phyloP scores from a whole-genome alignment of 129 eudicot species.

The Centrapalus pauciflorus region DNA sequence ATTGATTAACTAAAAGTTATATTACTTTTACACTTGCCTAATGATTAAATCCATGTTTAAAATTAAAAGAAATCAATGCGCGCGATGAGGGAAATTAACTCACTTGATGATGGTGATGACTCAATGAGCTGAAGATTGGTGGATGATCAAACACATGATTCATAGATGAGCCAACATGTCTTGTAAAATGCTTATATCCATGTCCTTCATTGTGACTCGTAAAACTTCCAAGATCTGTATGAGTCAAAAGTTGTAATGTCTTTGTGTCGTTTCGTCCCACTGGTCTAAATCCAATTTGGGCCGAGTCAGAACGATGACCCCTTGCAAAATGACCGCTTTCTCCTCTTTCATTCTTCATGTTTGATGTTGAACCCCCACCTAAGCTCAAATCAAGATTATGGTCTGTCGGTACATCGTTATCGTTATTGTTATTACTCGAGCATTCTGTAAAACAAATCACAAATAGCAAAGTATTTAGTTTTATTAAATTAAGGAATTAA shows the following conservation, averaged over 20 bases:
- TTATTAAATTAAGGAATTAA: not conserved
- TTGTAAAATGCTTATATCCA: constrained; percentile 33
- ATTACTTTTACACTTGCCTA: not conserved
- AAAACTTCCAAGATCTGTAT: constrained; percentile 38
- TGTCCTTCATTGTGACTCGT: constrained; percentile 25
- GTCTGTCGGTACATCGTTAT: constrained; percentile 22
- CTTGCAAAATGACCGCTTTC: constrained; percentile 29
- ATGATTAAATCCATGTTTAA: not conserved
- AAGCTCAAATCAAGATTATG: constrained; percentile 80
- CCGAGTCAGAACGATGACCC: constrained; percentile 15
- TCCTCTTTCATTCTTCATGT: constrained; percentile 12
- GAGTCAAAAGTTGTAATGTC: constrained; percentile 48
- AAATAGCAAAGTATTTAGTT: not conserved
- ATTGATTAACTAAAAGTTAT: not conserved
- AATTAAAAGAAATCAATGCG: not conserved
- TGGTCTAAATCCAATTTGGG: constrained; percentile 17
- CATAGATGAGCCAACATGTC: constrained; percentile 39
- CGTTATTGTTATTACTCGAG: constrained; percentile 22
- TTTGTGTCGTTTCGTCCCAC: constrained; percentile 28
- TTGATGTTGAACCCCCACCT: constrained; percentile 41
- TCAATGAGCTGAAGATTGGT: constrained; percentile 39
- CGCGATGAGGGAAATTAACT: constrained; percentile 2
- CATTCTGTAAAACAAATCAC: constrained; percentile 31
- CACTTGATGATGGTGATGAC: constrained; percentile 54
- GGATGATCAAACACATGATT: constrained; percentile 38